A percentile compares a stretch with the other conserved stretches of the same genome.
These are phyloP conservation scores for Talaromyces sp. DNA, from an alignment of 2,329 filamentous ascomycete species.

Conservation along the genomic window DNA sequence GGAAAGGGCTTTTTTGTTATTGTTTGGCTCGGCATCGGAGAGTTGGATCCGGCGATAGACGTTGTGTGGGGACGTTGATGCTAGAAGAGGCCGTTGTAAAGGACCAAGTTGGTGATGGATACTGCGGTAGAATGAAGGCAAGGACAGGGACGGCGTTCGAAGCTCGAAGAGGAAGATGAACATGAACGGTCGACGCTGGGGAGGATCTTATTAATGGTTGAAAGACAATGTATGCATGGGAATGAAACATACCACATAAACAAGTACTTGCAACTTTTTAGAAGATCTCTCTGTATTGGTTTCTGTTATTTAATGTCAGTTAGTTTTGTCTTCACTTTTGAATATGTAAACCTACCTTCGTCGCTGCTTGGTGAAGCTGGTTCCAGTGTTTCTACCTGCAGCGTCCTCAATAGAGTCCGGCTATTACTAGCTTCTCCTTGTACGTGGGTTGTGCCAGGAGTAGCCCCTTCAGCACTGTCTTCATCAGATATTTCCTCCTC, in stretches of 20 bases:
- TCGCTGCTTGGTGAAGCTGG: slow-evolving; percentile 2
- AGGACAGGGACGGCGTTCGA: slow-evolving; percentile 34
- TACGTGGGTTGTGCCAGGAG: slow-evolving; percentile 13
- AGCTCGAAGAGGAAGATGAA: slow-evolving; percentile 46
- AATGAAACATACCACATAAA: slow-evolving; percentile 34
- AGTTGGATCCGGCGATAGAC: slow-evolving; percentile 33
- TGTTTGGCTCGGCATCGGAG: slow-evolving; percentile 27
- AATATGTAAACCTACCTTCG: slow-evolving; percentile 4
- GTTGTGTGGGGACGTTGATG: slow-evolving; percentile 41
- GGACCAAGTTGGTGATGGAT: slow-evolving; percentile 46
- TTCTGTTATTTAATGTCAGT: not conserved
- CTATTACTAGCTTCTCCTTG: slow-evolving; percentile 18
- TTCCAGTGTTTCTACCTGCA: slow-evolving; percentile 27
- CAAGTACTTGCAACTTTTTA: slow-evolving; percentile 31
- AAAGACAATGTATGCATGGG: not conserved
- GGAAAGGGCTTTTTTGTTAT: slow-evolving; percentile 22
- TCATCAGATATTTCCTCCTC: slow-evolving; percentile 32
- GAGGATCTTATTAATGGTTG: not conserved
- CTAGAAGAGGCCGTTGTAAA: slow-evolving; percentile 41
- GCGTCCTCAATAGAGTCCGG: slow-evolving; percentile 30
- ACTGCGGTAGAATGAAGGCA: slow-evolving; percentile 41
- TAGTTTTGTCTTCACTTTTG: not conserved
- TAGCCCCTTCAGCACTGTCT: slow-evolving; percentile 23
- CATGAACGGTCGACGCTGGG: slow-evolving; percentile 44
- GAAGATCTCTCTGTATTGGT: not conserved